phyloP scores from a whole-genome alignment of 768 basidiomycete genomes.

The Infundibulicybe gibba region DNA sequence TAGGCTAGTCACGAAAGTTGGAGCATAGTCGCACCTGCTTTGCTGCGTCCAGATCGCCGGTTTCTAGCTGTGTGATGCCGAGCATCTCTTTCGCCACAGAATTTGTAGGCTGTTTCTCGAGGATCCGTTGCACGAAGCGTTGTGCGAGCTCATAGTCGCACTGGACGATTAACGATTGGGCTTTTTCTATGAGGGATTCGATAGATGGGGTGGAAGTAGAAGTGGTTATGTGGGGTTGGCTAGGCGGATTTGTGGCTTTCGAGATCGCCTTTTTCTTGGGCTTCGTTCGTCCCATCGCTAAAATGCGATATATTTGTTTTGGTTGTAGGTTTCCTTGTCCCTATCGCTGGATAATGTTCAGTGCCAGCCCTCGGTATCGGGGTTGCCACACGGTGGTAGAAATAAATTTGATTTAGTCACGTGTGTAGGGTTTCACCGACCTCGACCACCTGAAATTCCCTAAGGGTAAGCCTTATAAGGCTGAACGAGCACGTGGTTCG shows the following conservation, averaged over 20 bases:
- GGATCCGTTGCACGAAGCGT: constrained; percentile 64
- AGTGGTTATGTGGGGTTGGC: constrained; percentile 9
- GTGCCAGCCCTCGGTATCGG: too few relatives aligned
- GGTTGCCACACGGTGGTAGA: too few relatives aligned
- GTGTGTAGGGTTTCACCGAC: too few relatives aligned
- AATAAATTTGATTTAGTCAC: too few relatives aligned
- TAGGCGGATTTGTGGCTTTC: constrained; percentile 24
- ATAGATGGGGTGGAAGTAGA: constrained; percentile 37
- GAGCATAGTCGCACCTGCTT: constrained; percentile 46
- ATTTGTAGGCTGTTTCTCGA: constrained; percentile 61
- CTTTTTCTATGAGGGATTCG: constrained; percentile 64
- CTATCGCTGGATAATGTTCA: too few relatives aligned
- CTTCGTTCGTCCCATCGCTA: constrained; percentile 52
- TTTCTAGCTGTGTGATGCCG: constrained; percentile 76
- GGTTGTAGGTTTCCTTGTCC: too few relatives aligned
- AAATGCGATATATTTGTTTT: background rate
- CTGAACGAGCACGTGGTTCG: too few relatives aligned
- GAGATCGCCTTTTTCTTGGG: constrained; percentile 41
- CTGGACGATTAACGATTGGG: constrained; percentile 77
- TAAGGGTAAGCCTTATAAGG: too few relatives aligned
- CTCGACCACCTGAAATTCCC: too few relatives aligned
- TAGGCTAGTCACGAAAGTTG: background rate
- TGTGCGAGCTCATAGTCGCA: constrained; percentile 82
- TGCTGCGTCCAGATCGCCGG: constrained; percentile 71
- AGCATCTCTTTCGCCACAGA: constrained; percentile 75